Percentiles rank a stretch among this genome's conserved stretches.
These are phyloP conservation scores for Gardenia jasminoides DNA, from an alignment of 257 asterid species.

Conservation along the genomic window DNA sequence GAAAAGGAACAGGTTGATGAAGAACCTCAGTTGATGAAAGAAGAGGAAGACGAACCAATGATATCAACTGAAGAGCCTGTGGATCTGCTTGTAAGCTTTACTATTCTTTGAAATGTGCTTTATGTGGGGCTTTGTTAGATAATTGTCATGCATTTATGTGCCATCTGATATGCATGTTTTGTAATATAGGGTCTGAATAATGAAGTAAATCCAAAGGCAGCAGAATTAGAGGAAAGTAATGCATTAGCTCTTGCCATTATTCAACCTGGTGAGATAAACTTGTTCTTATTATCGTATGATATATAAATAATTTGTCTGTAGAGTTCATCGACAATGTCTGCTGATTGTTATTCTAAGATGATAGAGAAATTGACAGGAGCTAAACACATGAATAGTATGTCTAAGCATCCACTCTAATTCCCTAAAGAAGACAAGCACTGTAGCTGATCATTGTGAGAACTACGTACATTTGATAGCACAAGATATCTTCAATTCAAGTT, in stretches of 20 bases:
- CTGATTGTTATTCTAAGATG: neutral
- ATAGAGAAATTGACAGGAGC: neutral
- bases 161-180: neutral
- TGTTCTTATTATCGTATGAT: neutral
- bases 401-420: neutral
- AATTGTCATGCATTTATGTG: neutral
- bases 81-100: constrained; percentile 60
- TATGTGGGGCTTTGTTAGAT: neutral
- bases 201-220: constrained; percentile 49
- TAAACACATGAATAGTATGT: neutral
- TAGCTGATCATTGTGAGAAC: no score
- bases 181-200: constrained; percentile 49
- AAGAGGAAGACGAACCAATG: constrained; percentile 35
- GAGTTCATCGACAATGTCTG: no score
- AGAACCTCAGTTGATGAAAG: constrained; percentile 26
- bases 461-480: no score
- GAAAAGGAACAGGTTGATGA: constrained; percentile 35
- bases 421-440: no score
- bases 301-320: neutral
- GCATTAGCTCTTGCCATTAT: constrained; percentile 78
- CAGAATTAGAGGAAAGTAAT: constrained; percentile 60
- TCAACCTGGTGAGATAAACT: constrained; percentile 50
- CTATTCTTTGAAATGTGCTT: neutral
- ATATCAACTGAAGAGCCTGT: constrained; percentile 41
- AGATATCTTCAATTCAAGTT: no score